phyloP scores from a whole-genome alignment of 306 rosid genomes.

The Begonia masoniana region DNA sequence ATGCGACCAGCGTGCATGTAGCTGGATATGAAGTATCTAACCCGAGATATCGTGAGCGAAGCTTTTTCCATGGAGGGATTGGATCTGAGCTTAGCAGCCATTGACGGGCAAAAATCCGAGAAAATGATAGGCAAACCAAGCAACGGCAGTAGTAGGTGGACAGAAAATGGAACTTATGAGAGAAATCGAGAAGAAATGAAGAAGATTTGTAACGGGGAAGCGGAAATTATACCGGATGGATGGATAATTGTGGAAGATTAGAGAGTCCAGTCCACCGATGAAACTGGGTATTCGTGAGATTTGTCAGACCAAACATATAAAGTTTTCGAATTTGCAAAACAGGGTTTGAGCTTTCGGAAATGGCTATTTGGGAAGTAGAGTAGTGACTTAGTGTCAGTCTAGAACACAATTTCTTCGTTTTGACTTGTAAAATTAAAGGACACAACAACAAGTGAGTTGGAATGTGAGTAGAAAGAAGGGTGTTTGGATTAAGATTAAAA shows the following conservation, averaged over 20 bases:
- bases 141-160: not conserved
- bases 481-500: too few relatives aligned
- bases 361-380: not conserved
- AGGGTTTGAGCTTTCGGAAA: not conserved
- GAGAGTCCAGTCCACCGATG: not conserved
- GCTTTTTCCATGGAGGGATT: constrained; percentile 50
- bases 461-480: too few relatives aligned
- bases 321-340: not conserved
- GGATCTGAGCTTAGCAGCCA: constrained; percentile 72
- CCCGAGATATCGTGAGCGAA: constrained; percentile 32
- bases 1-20: constrained; percentile 30
- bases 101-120: constrained; percentile 6
- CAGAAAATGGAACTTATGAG: not conserved
- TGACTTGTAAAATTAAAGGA: too few relatives aligned
- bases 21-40: constrained; percentile 37
- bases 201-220: not conserved
- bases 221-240: not conserved
- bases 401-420: too few relatives aligned
- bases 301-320: not conserved
- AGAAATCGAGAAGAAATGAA: not conserved
- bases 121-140: not conserved
- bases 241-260: not conserved
- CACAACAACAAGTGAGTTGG: too few relatives aligned
- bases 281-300: not conserved
- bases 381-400: too few relatives aligned